Evolutionary conservation across 805 yeast species (phyloP).

Genomic region (Candida broadrunensis): DNA sequence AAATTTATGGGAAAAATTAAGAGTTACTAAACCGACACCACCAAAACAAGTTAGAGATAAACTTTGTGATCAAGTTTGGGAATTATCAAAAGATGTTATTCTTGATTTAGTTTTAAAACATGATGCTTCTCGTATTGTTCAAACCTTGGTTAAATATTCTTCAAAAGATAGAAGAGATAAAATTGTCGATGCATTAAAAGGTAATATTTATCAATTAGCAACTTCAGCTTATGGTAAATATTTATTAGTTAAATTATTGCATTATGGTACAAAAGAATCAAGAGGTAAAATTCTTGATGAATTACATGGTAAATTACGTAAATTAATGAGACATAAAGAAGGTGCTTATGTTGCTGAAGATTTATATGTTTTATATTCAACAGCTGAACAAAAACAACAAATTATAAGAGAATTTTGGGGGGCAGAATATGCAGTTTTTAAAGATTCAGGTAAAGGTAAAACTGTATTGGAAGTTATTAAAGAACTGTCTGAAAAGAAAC

Average conservation of each 20-base stretch:
- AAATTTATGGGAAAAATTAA: constrained; percentile 83
- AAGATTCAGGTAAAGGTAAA: constrained; percentile 64
- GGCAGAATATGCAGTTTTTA: constrained; percentile 87
- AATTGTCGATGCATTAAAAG: constrained; percentile 67
- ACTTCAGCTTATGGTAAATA: constrained; percentile 94
- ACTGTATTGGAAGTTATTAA: constrained; percentile 62
- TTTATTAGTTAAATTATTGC: constrained; percentile 79
- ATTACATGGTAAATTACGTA: constrained; percentile 86
- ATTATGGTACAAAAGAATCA: constrained; percentile 84
- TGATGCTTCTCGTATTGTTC: constrained; percentile 95
- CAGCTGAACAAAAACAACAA: constrained; percentile 79
- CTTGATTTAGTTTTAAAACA: constrained; percentile 89
- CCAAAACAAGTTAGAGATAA: constrained; percentile 75
- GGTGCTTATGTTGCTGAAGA: constrained; percentile 98
- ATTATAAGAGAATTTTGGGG: constrained; percentile 98
- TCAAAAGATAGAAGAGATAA: constrained; percentile 73
- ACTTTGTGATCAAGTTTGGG: constrained; percentile 83
- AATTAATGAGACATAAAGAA: constrained; percentile 93
- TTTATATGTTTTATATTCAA: constrained; percentile 78
- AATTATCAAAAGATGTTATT: constrained; percentile 68
- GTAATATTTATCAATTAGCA: constrained; percentile 76
- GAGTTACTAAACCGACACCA: constrained; percentile 80
- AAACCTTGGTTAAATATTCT: constrained; percentile 85
- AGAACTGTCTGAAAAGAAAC: constrained; percentile 75
- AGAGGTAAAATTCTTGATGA: constrained; percentile 75